Evolutionary conservation across 2,329 filamentous ascomycete species (phyloP), one percentile per base, ranked within the genome.

Genomic region (Trichocomaceae sp.): DNA sequence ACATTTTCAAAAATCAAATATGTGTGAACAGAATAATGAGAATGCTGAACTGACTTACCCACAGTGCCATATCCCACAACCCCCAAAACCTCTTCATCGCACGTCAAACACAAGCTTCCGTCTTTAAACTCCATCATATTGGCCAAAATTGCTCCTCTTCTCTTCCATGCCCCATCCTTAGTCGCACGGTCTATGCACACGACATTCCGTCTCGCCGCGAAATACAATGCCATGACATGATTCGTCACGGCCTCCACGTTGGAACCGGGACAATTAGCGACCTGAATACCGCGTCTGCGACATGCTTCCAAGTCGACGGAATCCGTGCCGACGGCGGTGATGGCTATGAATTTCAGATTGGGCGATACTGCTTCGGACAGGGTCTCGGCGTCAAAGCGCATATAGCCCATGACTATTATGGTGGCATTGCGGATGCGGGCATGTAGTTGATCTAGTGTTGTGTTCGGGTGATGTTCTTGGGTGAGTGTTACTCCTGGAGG

Each of bases 181-280:
- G 67, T 69, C 10, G 71, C 51, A 17, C 62, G 52, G 61, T 75
- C 67, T 59, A 75, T 63, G 26, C 64, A 61, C 22, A 75, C 61
- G 10, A 77, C 68, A 54, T 67, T 68, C 53, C 75, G 67, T 50
- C 77, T 67, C 6, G 75, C 64, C 5, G 75, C 74, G 59, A 77
- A 77, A 62, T 78, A 79, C 55, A 80, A 61, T 44, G 71, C 75
- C 41, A 80, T 71, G 10, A 77, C 77, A 68, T 79, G 77, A 61
- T 80, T 77, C 29, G 70, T 70, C 9, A 79, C 77, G 45, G 73
- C 65, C 47, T 77, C 72, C 46, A 77, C 69, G 52, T 79, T 79
- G 20, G 75, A 72, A n/a, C 66, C 69, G 3, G 76, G 75, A 45
- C 72, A 75, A 50, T 78, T 77, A 48, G 69, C 71, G 37, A 80